phyloP scores from a whole-genome alignment of 164 flowering plant species.

The Chloranthus sessilifolius region DNA sequence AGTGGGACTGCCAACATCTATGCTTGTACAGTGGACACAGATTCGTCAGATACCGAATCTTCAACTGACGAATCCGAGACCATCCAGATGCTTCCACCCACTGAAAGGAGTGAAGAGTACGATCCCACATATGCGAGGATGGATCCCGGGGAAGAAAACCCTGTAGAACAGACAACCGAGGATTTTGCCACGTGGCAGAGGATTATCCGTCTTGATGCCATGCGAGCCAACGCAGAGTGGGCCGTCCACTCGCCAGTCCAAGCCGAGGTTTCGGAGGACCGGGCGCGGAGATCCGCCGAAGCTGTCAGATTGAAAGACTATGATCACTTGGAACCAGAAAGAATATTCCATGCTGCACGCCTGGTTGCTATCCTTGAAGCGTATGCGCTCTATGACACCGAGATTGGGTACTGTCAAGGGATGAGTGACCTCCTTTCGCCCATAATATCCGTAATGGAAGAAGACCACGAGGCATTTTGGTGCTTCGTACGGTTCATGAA shows the following conservation, averaged over 20 bases:
- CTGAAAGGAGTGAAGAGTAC: conserved; percentile 27
- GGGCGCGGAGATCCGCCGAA: conserved; percentile 64
- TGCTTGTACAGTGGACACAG: conserved; percentile 12
- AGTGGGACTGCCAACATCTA: conserved; percentile 11
- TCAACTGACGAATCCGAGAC: conserved; percentile 12
- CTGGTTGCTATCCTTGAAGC: conserved; percentile 94
- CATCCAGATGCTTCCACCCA: background rate
- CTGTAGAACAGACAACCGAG: conserved; percentile 35
- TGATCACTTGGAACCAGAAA: conserved; percentile 70
- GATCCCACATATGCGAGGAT: conserved; percentile 20
- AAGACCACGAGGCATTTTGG: conserved; percentile 96
- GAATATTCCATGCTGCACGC: conserved; percentile 87
- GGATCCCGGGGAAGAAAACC: conserved; percentile 17
- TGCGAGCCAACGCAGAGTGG: conserved; percentile 86
- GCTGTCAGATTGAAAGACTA: conserved; percentile 81
- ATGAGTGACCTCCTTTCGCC: conserved; percentile 99
- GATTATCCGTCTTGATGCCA: conserved; percentile 88
- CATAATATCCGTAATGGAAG: conserved; percentile 63
- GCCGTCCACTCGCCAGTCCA: conserved; percentile 48
- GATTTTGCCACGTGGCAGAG: conserved; percentile 92
- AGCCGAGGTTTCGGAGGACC: conserved; percentile 56
- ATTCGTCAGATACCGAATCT: conserved; percentile 24
- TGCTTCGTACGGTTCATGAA: conserved; percentile 95
- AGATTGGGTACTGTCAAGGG: conserved; percentile 97
- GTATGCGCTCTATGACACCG: conserved; percentile 80